phyloP scores from a whole-genome alignment of 2,329 filamentous ascomycete species.

The Fusarium sp. region DNA sequence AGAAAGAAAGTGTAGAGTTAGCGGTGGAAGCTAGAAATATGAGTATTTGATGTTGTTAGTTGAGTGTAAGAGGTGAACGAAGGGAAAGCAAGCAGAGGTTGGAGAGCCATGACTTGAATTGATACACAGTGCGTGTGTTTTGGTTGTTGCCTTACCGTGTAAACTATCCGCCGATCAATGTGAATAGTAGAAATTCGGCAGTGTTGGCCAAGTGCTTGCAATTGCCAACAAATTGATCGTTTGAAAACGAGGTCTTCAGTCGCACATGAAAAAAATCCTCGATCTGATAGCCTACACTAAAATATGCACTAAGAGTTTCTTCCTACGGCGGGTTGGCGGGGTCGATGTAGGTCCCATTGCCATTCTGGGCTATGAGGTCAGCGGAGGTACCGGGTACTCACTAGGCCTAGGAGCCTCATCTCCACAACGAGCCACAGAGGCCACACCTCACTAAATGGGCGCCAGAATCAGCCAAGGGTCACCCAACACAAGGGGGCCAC shows the following conservation, averaged over 20 bases:
- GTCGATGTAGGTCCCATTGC: constrained; percentile 1
- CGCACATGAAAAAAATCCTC: constrained; percentile 35
- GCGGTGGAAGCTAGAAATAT: constrained; percentile 1
- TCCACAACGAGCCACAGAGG: constrained; percentile 16
- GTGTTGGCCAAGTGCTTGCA: constrained; percentile 14
- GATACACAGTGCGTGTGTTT: background rate
- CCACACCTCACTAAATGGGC: constrained; percentile 1
- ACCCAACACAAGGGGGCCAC: background rate
- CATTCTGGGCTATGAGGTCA: constrained; percentile 27
- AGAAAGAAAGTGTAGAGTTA: background rate
- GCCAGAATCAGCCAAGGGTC: background rate
- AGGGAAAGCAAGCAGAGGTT: constrained; percentile 2
- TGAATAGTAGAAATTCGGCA: background rate
- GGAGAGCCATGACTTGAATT: background rate
- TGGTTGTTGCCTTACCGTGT: constrained; percentile 1
- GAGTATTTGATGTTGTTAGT: constrained; percentile 12
- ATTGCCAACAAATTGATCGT: constrained; percentile 10
- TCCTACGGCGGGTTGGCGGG: constrained; percentile 16
- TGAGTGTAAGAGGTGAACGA: constrained; percentile 17
- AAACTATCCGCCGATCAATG: background rate
- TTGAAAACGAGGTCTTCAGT: constrained; percentile 13
- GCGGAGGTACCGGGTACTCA: constrained; percentile 13
- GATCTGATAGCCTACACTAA: constrained; percentile 22
- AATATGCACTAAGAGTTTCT: constrained; percentile 19
- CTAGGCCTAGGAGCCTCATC: constrained; percentile 2